Conservation (phyloP, 1,284 basidiomycete species). For the Anthracocystis setariae region DNA sequence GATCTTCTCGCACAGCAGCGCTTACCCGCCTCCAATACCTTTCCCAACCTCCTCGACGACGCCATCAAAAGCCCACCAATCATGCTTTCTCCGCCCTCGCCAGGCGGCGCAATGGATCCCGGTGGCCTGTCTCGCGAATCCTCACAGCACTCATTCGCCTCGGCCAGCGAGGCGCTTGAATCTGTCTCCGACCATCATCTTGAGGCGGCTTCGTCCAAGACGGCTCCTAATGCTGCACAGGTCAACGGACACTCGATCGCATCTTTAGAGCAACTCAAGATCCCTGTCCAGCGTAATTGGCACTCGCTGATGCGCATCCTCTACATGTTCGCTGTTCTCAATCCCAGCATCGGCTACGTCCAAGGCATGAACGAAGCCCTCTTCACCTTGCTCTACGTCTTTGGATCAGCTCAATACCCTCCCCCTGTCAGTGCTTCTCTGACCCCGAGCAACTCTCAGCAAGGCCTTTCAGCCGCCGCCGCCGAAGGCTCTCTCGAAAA, state of each 20-base stretch:
- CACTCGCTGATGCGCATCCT: constrained; percentile 64
- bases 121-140: constrained; percentile 22
- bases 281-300: constrained; percentile 52
- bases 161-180: constrained; percentile 24
- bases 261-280: not conserved
- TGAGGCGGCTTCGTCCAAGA: not conserved
- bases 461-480: constrained; percentile 2
- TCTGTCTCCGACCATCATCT: not conserved
- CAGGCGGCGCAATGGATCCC: constrained; percentile 10
- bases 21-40: not conserved
- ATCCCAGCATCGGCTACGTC: constrained; percentile 63
- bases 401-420: constrained; percentile 40
- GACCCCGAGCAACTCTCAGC: constrained; percentile 22
- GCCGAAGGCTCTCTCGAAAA: not conserved
- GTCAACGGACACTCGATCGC: not conserved
- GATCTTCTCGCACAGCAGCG: not conserved
- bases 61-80: constrained; percentile 48
- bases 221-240: not conserved
- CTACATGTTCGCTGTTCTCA: constrained; percentile 63
- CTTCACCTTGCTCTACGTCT: constrained; percentile 59
- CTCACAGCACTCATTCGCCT: constrained; percentile 39
- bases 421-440: constrained; percentile 2
- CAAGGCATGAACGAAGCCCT: constrained; percentile 66
- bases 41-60: constrained; percentile 1
- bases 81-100: constrained; percentile 44